Evolutionary conservation across 2,329 filamentous ascomycete genomes (phyloP), one percentile per base, ranked within the genome.

Genomic region (Penicillium verrucosum): DNA sequence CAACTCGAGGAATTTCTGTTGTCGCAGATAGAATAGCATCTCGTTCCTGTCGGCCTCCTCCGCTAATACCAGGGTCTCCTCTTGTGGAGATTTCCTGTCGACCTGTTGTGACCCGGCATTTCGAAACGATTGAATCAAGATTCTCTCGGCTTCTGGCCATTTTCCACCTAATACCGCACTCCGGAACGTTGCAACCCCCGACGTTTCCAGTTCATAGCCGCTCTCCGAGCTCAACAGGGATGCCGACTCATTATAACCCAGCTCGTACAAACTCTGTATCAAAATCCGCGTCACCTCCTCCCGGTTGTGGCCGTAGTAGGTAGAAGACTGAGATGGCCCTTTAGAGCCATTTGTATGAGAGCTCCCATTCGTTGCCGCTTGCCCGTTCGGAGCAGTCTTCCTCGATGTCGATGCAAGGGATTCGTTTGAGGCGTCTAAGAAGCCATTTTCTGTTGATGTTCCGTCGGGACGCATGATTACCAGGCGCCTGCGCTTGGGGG

Each of bases 1-100:
- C 9, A 96, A 78, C 76, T 99, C 94, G 30, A 99, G 80, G 67
- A 93, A 99, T 73, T 97, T 97, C 72, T 99, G 94, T 70, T 96
- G 89, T 61, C 93, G 84, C 67, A 99, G 80, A 79, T 87, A 87
- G 73, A 97, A 97, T 45, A 88, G 83, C 89, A 99, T 93, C 51
- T 88, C 81, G 63, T 88, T 85, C 56, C 83, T 82, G 66, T 96
- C 88, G 7, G 90, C 88, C 25, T 85, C 87, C 42, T 89, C 84
- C 16, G 88, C 85, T 51, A 97, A 81, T 16, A 90, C 84, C 53
- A 99, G 78, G 2, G 88, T 90, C 62, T 84, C 73, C 41, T 70
- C 69, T 9, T 59, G 59, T 10, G 61, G 30, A 5, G 59, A 47
- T 32, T 67, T 63, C 37, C 68, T 63, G 37, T 65, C 64, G 47